Percentiles rank a stretch among this genome's conserved stretches.
Conservation (phyloP, 768 basidiomycete genomes). For the Leccinum rimulosum region DNA sequence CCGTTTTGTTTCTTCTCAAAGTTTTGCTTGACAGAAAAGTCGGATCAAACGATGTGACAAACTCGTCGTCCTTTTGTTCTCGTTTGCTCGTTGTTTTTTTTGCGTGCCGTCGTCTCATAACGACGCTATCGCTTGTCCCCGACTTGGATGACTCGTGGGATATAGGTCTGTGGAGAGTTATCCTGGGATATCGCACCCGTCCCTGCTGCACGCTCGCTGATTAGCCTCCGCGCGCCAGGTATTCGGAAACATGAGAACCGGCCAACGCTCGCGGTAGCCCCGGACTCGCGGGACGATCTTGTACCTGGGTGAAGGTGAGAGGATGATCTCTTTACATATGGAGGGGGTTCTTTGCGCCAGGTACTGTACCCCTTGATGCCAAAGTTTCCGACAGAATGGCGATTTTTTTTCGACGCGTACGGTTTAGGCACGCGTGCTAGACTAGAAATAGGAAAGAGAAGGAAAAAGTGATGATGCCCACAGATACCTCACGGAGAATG, state of each 20-base stretch:
- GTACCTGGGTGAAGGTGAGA: conserved; percentile 1
- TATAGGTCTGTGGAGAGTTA: not conserved
- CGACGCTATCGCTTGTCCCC: not conserved
- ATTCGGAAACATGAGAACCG: not conserved
- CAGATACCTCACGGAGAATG: not conserved
- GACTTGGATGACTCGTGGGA: not conserved
- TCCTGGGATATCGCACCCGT: not conserved
- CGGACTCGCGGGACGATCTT: conserved; percentile 10
- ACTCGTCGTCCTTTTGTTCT: not conserved
- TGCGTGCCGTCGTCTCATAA: not conserved
- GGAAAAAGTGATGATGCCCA: not conserved
- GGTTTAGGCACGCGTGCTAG: not conserved
- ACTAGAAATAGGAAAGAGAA: not conserved
- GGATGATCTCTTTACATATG: conserved; percentile 6
- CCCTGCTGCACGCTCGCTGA: not conserved
- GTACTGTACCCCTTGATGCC: not conserved
- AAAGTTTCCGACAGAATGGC: conserved; percentile 18
- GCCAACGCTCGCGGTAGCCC: not conserved
- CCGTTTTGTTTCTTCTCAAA: not conserved
- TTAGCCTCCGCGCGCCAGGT: not conserved
- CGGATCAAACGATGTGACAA: conserved; percentile 2
- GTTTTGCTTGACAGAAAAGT: not conserved
- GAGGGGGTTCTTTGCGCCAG: not conserved
- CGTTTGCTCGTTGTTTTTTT: not conserved
- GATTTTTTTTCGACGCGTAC: not conserved